Evolutionary conservation across 331 rosid genomes (phyloP), one percentile per base, ranked within the genome.

Genomic region (Rosa hybrid): DNA sequence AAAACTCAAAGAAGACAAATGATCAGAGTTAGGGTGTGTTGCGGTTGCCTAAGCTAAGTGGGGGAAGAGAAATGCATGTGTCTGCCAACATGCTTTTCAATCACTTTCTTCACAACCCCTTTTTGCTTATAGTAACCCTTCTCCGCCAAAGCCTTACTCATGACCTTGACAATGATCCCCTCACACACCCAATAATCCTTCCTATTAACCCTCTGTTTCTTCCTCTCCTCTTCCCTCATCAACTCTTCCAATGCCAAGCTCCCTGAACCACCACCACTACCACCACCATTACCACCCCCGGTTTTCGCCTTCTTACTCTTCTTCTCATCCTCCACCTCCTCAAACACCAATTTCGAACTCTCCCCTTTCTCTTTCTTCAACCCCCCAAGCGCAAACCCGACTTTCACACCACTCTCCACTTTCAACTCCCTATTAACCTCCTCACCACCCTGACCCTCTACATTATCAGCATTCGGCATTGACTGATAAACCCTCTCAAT

Each of bases 51-150:
- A n/a, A n/a, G n/a, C n/a, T n/a, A n/a, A n/a, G n/a, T n/a, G n/a
- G n/a, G n/a, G n/a, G n/a, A n/a, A n/a, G n/a, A n/a, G n/a, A n/a
- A n/a, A n/a, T n/a, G n/a, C n/a, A n/a, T n/a, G n/a, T n/a, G n/a
- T n/a, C n/a, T n/a, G n/a, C 96, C 99, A 49, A 91, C 96, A 59
- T 93, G 90, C 74, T 89, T 95, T 74, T 93, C 99, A 16, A 88
- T 89, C 85, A 95, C 98, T 79, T 86, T 93, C 74, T 81, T 70
- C 71, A 95, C 94, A 51, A 91, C 83, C 16, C 99, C 97, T 77
- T 93, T 95, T 49, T 90, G 94, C 86, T 92, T 94, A 81, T 91
- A 94, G 82, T 92, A 92, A 7, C 97, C 98, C 80, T 90, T 94
- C 72, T 90, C 94, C 3, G 90, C 96, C 88, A 94, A 87, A 5